Base-by-base conservation (phyloP, 1,139 yeast species). In the Yamadazyma friedrichii region DNA sequence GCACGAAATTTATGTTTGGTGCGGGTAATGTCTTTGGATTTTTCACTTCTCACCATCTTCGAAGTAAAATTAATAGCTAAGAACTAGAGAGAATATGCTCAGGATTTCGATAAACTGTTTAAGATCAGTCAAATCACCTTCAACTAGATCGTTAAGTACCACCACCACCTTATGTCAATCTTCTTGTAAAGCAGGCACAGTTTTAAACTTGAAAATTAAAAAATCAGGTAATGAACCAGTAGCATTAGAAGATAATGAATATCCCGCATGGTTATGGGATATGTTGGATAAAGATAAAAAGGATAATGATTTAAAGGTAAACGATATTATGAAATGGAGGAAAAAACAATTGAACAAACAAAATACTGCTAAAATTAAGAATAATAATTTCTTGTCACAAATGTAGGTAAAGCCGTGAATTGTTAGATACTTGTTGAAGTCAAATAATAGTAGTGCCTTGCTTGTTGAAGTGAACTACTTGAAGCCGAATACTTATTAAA, bases 261-360 rank as follows among this genome's bases (percentile, higher is more conserved):
- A 93, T 58, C 98, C 98, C 3, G 88, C 76, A 38, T 93, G 98
- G 98, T 75, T 93, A 44, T 93, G 98, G 98, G 79, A 75, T n/a
- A 72, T 88, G 46, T 75, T 89, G 35, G 95, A 89, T 58, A 70
- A 77, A 43, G 73, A 72, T 31, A 73, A 74, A 28, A 80, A 76
- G 55, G 67, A 75, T 43, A 74, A 70, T 17, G 68, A 77, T 48
- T 70, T 84, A 36, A 69, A 69, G 49, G 77, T 73, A 33, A 67
- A 67, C 3, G 84, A 87, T 53, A 81, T 85, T 38, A 76, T 84
- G 58, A 79, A 73, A 54, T 73, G 80, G 67, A 84, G 93, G 47
- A 80, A 80, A 58, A 85, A 78, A 58, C 78, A 79, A 55, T 72
- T 88, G 54, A 77, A 89, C 54, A 76, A 76, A 53, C 76, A 52